Base-by-base conservation (phyloP, 257 asterid species). In the Galeopsis tetrahit region DNA sequence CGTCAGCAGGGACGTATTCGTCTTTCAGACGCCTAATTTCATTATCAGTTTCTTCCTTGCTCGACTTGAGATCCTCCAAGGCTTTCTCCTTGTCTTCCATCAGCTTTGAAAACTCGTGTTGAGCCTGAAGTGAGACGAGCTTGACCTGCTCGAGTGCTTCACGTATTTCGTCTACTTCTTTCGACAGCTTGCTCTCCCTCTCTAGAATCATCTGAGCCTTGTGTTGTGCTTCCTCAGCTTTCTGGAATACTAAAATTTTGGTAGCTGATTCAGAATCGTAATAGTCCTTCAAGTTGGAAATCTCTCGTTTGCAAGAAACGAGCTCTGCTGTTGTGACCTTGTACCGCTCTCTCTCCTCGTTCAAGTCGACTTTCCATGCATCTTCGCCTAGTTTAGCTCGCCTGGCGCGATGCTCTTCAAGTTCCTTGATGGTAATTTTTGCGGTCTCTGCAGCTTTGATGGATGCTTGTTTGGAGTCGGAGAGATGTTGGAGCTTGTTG, bases 381-480 rank as follows among this genome's bases (percentile, higher is more conserved):
- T 87, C 88, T 6, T 31, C 63, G 0, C 85, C 81, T 0, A 77
- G 72, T 13, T 79, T 80, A 14, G 84, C 86, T 17, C 81, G 79
- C 66, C 66, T 82, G 0, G 82, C 62, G 51, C 71, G 78, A 48
- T 79, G 85, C 63, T 70, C 83, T 33, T 89, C 88, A 21, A 91
- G 89, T 13, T 88, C 86, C 5, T 51, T 52, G n/a, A 84, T 84
- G 69, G 84, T 59, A 7, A 70, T 51, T 59, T 82, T 89, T 0
- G 96, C 89, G 0, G 77, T 81, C 17, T 89, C 91, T 0, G 87
- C 74, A 0, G 85, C 87, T 69, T 69, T 76, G 55, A 86, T 83
- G 3, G 97, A 90, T 13, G 86, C 78, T 61, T 81, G 93, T 76
- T 93, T 93, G 32, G 95, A 84, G 57, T 80, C 83, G 13, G 86